phyloP scores from a whole-genome alignment of 495 filamentous ascomycete species.

The Penicillium diatomitis region DNA sequence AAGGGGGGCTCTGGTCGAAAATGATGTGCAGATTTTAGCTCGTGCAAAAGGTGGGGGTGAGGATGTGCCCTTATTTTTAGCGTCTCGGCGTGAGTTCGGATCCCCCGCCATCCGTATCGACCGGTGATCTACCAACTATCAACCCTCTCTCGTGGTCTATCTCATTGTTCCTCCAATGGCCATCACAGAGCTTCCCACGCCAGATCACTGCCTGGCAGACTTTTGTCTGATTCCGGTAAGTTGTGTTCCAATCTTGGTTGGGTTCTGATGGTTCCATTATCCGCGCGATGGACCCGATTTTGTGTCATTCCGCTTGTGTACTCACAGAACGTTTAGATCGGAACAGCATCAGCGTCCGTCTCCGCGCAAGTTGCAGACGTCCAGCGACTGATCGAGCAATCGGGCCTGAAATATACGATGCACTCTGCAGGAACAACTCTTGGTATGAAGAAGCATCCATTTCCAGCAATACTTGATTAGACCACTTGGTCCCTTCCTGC shows the following conservation, averaged over 20 bases:
- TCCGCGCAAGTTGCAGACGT: conserved; percentile 82
- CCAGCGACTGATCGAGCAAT: conserved; percentile 72
- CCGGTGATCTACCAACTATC: neutral
- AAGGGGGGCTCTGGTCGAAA: no score
- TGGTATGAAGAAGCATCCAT: conserved; percentile 44
- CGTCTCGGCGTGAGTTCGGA: no score
- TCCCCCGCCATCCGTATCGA: neutral
- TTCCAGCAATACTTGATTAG: no score
- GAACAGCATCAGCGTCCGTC: conserved; percentile 73
- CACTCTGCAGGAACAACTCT: conserved; percentile 89
- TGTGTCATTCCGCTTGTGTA: conserved; percentile 16
- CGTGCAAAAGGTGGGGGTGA: no score
- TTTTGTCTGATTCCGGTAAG: conserved; percentile 76
- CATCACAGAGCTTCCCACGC: conserved; percentile 45
- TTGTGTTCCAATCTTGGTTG: neutral
- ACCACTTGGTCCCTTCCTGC: no score
- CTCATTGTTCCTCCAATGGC: conserved; percentile 5
- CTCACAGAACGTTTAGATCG: conserved; percentile 46
- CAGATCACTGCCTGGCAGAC: conserved; percentile 60
- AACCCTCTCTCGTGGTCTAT: conserved; percentile 2
- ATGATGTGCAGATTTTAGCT: no score
- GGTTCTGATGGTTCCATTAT: no score
- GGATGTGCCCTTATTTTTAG: no score
- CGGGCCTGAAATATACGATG: conserved; percentile 75
- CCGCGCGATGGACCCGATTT: no score